Conservation (phyloP, 2,329 filamentous ascomycete genomes). For the Neonectria punicea region DNA sequence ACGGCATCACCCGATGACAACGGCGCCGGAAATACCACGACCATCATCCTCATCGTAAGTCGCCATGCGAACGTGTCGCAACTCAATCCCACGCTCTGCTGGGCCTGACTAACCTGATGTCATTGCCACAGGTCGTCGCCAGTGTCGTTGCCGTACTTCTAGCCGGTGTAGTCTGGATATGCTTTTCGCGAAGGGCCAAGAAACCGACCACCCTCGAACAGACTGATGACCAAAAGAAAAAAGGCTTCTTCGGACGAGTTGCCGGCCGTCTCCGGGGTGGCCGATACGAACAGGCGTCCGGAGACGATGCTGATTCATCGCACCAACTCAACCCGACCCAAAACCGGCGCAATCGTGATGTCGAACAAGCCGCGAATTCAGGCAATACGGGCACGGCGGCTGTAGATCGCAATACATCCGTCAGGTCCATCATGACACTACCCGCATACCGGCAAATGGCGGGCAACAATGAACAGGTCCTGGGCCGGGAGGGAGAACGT, state of each 20-base stretch:
- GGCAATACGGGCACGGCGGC: slow-evolving; percentile 46
- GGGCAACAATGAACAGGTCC: slow-evolving; percentile 79
- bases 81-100: neutral
- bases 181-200: slow-evolving; percentile 32
- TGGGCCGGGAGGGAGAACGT: slow-evolving; percentile 90
- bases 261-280: slow-evolving; percentile 25
- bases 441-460: slow-evolving; percentile 83
- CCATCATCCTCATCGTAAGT: slow-evolving; percentile 40
- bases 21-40: slow-evolving; percentile 22
- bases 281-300: slow-evolving; percentile 47
- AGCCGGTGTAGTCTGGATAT: slow-evolving; percentile 26
- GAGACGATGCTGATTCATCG: slow-evolving; percentile 43
- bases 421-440: slow-evolving; percentile 94
- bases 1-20: slow-evolving; percentile 12
- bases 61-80: neutral
- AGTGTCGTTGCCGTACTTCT: slow-evolving; percentile 28
- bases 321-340: slow-evolving; percentile 41
- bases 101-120: neutral
- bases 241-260: slow-evolving; percentile 35
- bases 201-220: slow-evolving; percentile 16
- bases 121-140: slow-evolving; percentile 34
- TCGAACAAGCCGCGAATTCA: slow-evolving; percentile 23
- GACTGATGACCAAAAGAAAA: slow-evolving; percentile 27
- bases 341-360: slow-evolving; percentile 28
- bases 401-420: slow-evolving; percentile 84